Evolutionary conservation across 805 yeast genomes (phyloP).

Genomic region (Kuraishia ogatae): DNA sequence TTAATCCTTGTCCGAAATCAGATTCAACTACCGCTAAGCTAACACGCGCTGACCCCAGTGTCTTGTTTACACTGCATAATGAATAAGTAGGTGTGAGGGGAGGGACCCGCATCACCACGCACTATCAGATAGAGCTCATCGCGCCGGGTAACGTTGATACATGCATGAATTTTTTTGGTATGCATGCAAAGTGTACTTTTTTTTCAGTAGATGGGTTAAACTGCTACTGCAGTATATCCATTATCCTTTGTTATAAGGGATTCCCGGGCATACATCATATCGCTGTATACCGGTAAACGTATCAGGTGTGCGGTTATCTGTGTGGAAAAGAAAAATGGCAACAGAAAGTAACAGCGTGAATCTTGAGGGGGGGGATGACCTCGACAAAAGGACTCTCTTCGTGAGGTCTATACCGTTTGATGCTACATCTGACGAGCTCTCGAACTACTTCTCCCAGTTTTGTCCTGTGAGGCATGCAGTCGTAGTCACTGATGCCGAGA

Average conservation of each 20-base stretch:
- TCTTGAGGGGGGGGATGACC: constrained; percentile 15
- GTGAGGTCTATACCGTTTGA: constrained; percentile 78
- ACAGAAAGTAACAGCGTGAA: neutral
- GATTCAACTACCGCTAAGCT: too few relatives aligned
- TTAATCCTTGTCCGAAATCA: too few relatives aligned
- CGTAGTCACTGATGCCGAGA: constrained; percentile 69
- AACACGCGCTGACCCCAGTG: too few relatives aligned
- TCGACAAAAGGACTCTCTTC: constrained; percentile 63
- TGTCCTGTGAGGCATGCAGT: constrained; percentile 95
- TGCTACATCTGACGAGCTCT: constrained; percentile 73
- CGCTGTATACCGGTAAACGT: neutral
- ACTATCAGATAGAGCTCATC: constrained; percentile 1
- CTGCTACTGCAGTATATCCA: neutral
- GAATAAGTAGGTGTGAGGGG: neutral
- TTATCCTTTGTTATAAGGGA: neutral
- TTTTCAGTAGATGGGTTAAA: neutral
- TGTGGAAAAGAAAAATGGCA: neutral
- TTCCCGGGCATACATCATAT: neutral
- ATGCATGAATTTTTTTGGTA: neutral
- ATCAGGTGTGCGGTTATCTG: neutral
- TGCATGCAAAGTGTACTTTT: neutral
- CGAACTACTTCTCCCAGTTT: constrained; percentile 82
- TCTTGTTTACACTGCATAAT: neutral
- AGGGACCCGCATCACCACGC: neutral
- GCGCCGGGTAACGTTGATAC: constrained; percentile 1